phyloP scores from a whole-genome alignment of 2,329 filamentous ascomycete species.

The Neofusicoccum cordaticola region DNA sequence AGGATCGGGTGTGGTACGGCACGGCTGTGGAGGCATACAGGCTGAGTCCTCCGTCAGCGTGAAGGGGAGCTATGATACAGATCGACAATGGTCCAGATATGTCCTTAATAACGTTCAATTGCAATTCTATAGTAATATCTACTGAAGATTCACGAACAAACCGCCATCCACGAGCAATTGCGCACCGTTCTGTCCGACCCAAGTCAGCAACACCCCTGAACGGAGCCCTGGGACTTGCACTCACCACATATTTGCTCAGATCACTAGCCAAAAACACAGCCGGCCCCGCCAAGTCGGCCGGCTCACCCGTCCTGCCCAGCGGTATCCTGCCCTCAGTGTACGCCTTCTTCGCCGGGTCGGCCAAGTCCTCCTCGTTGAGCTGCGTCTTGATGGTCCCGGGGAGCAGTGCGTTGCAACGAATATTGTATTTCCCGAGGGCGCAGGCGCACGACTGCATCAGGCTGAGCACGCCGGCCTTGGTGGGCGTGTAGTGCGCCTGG shows the following conservation, averaged over 20 bases:
- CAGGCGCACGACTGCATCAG: slow-evolving; percentile 83
- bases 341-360: slow-evolving; percentile 65
- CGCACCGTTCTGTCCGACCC: slow-evolving; percentile 60
- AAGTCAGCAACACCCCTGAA: neutral
- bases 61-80: neutral
- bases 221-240: slow-evolving; percentile 1
- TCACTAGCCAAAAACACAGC: slow-evolving; percentile 82
- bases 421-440: slow-evolving; percentile 70
- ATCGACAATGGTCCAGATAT: neutral
- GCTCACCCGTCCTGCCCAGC: slow-evolving; percentile 68
- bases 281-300: slow-evolving; percentile 75
- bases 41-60: slow-evolving; percentile 19
- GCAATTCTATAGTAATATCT: slow-evolving; percentile 18
- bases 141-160: slow-evolving; percentile 85
- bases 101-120: neutral
- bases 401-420: slow-evolving; percentile 79
- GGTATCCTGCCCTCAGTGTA: slow-evolving; percentile 85
- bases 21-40: slow-evolving; percentile 71
- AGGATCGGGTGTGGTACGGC: slow-evolving; percentile 67
- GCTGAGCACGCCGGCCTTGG: slow-evolving; percentile 76
- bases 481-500: slow-evolving; percentile 85
- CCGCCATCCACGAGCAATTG: slow-evolving; percentile 86
- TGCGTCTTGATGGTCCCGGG: slow-evolving; percentile 82
- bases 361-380: slow-evolving; percentile 78
- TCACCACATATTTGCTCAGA: slow-evolving; percentile 52